Evolutionary conservation across 106 monocot species (phyloP).

Genomic region (Amphibolis antarctica): DNA sequence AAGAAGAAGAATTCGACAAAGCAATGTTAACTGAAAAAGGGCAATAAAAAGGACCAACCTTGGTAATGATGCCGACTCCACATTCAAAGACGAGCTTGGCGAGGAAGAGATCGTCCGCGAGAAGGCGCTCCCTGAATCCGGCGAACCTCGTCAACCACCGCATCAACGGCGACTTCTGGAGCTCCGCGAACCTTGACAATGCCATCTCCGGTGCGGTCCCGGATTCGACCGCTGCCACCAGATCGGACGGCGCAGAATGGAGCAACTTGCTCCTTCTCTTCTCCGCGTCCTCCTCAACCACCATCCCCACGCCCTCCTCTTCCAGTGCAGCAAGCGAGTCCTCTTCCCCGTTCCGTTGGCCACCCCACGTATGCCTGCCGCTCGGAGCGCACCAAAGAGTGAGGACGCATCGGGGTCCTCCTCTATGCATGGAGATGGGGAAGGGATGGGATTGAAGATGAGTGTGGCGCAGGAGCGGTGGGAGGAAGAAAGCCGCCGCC

Average conservation of each 20-base stretch:
- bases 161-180: conserved; percentile 57
- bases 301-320: neutral
- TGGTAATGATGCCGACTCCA: conserved; percentile 75
- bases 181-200: conserved; percentile 33
- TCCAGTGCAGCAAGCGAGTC: neutral
- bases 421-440: neutral
- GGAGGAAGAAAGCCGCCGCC: neutral
- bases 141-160: conserved; percentile 66
- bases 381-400: too few relatives aligned
- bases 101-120: conserved; percentile 83
- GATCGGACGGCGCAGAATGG: conserved; percentile 53
- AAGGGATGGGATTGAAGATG: neutral
- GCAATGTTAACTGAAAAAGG: neutral
- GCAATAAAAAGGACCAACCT: conserved; percentile 14
- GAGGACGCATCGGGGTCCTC: too few relatives aligned
- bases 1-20: neutral
- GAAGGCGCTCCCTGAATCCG: conserved; percentile 72
- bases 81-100: conserved; percentile 81
- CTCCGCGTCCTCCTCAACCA: neutral
- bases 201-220: conserved; percentile 43
- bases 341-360: too few relatives aligned
- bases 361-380: too few relatives aligned
- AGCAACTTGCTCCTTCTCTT: conserved; percentile 2
- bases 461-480: neutral
- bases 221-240: conserved; percentile 42